These are phyloP conservation scores for Elaeagnus macrophylla DNA, from an alignment of 306 rosid species.

Conservation along the genomic window DNA sequence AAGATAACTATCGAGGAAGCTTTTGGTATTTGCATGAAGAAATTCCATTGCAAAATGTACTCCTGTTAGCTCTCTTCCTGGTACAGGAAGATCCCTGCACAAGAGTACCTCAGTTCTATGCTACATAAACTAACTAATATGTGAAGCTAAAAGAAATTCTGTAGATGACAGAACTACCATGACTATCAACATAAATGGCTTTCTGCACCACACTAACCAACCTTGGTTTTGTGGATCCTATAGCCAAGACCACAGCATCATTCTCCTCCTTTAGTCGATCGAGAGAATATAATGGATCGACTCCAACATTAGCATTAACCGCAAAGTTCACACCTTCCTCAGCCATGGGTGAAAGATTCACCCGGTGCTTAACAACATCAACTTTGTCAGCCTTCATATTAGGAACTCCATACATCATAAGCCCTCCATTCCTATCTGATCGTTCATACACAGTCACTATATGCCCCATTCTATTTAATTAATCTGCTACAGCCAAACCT, in stretches of 20 bases:
- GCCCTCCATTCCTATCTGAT: conserved; percentile 68
- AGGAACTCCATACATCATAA: conserved; percentile 99
- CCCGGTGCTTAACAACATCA: conserved; percentile 79
- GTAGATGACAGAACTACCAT: too few relatives aligned
- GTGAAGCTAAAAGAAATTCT: neutral
- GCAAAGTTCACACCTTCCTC: conserved; percentile 72
- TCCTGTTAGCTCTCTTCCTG: too few relatives aligned
- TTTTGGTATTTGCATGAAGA: too few relatives aligned
- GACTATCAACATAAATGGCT: too few relatives aligned
- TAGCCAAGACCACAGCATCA: conserved; percentile 75
- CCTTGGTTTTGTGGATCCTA: conserved; percentile 98
- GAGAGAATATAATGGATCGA: conserved; percentile 59
- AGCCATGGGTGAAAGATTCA: conserved; percentile 83
- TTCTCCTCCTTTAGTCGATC: conserved; percentile 64
- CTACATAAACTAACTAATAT: too few relatives aligned
- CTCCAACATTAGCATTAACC: conserved; percentile 76
- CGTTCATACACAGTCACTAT: conserved; percentile 57
- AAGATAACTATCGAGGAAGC: too few relatives aligned
- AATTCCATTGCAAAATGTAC: too few relatives aligned
- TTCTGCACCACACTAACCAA: conserved; percentile 13
- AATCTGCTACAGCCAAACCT: conserved; percentile 98
- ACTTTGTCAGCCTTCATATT: conserved; percentile 82
- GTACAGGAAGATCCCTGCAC: too few relatives aligned
- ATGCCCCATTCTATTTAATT: conserved; percentile 84
- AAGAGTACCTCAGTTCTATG: too few relatives aligned